These are phyloP conservation scores for Flaveria robusta DNA, from an alignment of 129 eudicot species.

Conservation along the genomic window DNA sequence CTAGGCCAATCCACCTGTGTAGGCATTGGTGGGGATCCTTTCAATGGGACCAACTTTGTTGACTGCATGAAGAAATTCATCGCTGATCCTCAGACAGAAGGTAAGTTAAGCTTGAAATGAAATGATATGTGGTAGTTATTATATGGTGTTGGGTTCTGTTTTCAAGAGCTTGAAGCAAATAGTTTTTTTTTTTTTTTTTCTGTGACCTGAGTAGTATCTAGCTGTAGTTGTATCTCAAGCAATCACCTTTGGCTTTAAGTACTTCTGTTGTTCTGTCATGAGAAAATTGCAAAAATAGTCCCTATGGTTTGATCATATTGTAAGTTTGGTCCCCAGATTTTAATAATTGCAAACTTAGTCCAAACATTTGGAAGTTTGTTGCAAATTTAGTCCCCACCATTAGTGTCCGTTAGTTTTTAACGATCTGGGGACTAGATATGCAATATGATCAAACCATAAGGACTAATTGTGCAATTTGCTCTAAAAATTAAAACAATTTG, in stretches of 20 bases:
- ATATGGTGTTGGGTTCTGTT: background rate
- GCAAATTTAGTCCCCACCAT: too few relatives aligned
- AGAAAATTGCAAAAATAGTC: too few relatives aligned
- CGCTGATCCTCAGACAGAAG: slow-evolving; percentile 99
- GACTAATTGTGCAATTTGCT: too few relatives aligned
- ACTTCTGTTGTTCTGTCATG: background rate
- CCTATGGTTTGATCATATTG: too few relatives aligned
- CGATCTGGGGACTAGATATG: too few relatives aligned
- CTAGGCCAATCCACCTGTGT: slow-evolving; percentile 98
- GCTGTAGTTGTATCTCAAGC: background rate
- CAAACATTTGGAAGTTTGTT: too few relatives aligned
- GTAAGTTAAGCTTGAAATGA: slow-evolving; percentile 38
- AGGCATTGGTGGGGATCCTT: slow-evolving; percentile 99
- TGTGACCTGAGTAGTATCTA: background rate
- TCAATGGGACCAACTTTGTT: slow-evolving; percentile 97
- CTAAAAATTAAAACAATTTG: too few relatives aligned
- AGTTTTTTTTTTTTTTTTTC: background rate
- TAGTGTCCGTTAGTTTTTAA: too few relatives aligned
- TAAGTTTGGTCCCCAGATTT: too few relatives aligned
- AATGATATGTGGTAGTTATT: background rate
- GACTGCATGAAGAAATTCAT: slow-evolving; percentile 90
- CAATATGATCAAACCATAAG: too few relatives aligned
- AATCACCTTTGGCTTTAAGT: slow-evolving; percentile 13
- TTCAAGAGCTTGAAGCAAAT: background rate
- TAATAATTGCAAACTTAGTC: too few relatives aligned